phyloP scores from a whole-genome alignment of 192 early-diverging fungal genomes.

The Funneliformis mosseae region DNA sequence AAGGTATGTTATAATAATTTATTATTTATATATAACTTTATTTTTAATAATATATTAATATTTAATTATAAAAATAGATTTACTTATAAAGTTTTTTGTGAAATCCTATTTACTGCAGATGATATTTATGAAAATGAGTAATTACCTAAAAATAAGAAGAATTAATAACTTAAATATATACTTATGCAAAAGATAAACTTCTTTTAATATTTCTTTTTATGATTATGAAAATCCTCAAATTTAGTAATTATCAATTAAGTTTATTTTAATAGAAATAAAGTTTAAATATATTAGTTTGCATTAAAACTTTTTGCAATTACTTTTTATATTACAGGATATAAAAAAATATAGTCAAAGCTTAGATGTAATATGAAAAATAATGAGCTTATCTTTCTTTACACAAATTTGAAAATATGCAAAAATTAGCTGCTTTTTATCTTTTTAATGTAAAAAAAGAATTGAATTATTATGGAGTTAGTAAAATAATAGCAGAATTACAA shows the following conservation, averaged over 20 bases:
- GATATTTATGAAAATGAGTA: no score
- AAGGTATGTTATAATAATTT: not conserved
- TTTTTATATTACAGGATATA: not conserved
- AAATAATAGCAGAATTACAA: no score
- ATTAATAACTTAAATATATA: not conserved
- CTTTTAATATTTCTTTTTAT: not conserved
- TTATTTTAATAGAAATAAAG: not conserved
- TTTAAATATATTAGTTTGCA: not conserved
- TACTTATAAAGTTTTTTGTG: no score
- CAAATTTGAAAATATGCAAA: not conserved
- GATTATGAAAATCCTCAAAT: not conserved
- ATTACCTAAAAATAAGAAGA: not conserved
- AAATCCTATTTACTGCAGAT: no score
- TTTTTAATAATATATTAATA: no score
- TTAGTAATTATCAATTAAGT: not conserved
- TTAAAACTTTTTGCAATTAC: not conserved
- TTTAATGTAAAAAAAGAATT: no score
- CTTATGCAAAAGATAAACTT: not conserved
- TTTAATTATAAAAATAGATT: slow-evolving; percentile 5
- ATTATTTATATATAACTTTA: no score
- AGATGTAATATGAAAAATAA: not conserved
- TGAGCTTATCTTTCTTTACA: not conserved
- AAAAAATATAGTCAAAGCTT: not conserved
- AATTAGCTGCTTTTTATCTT: no score
- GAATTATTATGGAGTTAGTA: no score